These are phyloP conservation scores for Pythium utonaiense DNA, from an alignment of 352 stramenopile species.

Conservation along the genomic window DNA sequence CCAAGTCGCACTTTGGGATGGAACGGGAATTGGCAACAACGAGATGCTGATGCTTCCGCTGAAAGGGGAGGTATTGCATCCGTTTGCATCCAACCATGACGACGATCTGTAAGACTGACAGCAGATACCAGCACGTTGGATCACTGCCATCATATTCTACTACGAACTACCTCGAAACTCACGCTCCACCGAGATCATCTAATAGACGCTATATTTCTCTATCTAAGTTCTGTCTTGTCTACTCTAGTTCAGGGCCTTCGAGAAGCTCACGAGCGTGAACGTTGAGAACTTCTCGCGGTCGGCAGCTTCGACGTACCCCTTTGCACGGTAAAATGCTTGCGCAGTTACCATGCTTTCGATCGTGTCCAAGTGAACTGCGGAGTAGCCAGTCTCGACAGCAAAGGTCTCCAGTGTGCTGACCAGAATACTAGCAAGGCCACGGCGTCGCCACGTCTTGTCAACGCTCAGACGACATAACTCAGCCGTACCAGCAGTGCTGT, in stretches of 20 bases:
- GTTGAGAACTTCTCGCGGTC: conserved; percentile 25
- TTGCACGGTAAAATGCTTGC: conserved; percentile 44
- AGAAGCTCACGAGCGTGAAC: conserved; percentile 58
- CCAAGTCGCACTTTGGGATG: conserved; percentile 23
- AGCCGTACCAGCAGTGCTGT: conserved; percentile 7
- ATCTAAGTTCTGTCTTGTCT: conserved; percentile 1
- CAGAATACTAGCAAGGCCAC: conserved; percentile 45
- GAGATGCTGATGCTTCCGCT: conserved; percentile 5
- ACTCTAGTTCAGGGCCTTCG: conserved; percentile 10
- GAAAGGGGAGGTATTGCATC: conserved; percentile 6
- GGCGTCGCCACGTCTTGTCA: conserved; percentile 31
- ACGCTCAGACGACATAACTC: conserved; percentile 70
- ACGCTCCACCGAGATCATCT: background rate
- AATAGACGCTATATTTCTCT: conserved; percentile 19
- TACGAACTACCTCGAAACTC: background rate
- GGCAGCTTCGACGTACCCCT: conserved; percentile 38
- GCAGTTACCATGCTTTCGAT: conserved; percentile 57
- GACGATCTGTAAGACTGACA: conserved; percentile 1
- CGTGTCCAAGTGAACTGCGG: conserved; percentile 49
- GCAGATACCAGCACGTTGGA: too few species aligned
- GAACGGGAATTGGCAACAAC: background rate
- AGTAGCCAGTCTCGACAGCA: conserved; percentile 26
- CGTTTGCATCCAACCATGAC: conserved; percentile 12
- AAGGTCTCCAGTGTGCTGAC: conserved; percentile 44
- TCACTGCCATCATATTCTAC: background rate